Evolutionary conservation across 2,329 filamentous ascomycete genomes (phyloP), one percentile per base, ranked within the genome.

Genomic region (Mycosphaerelloides madeirae): DNA sequence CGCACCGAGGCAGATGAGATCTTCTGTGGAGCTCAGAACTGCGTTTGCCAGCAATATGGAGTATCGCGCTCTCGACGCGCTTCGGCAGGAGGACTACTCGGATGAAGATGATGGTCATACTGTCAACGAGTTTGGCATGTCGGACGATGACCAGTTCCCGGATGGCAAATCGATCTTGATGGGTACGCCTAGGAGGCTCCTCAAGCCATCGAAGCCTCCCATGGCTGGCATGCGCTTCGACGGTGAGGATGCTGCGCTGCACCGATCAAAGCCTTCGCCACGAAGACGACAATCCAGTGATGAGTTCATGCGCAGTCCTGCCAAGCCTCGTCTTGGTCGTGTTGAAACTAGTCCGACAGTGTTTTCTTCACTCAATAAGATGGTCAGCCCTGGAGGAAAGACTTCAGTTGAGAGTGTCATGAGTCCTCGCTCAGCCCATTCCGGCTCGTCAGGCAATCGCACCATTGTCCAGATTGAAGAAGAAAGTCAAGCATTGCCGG

Each of bases 111-210:
- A 54, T 12, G 53, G 52, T n/a, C 48, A 50, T 2, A 52, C 48
- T 15, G 29, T 53, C 31, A 50, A 49, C 25, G 52, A 56, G 37
- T 38, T 57, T 41, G 47, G 42, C 18, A 29, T 48, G 18, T 25
- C 22, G 5, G 52, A 58, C 31, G 56, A 60, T 33, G 54, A 58
- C 38, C 59, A 49, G 34, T 65, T 60, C 45, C 62, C 63, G 3
- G 59, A 63, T 42, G 63, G 63, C 38, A 57, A 57, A 32, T 62
- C 61, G 9, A 62, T 66, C 36, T 38, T 56, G 13, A 55, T 50
- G 43, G 64, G 63, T 29, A 66, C 63, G 31, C 63, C 65, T 15
- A 64, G 61, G 12, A 57, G 63, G 18, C 64, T 66, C 40, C 52
- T 65, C 28, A 57, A 57, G 33, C 59, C 58, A 31, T 45, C 48